These are phyloP conservation scores for Solanum chilense DNA, from an alignment of 257 asterid genomes.

Conservation along the genomic window DNA sequence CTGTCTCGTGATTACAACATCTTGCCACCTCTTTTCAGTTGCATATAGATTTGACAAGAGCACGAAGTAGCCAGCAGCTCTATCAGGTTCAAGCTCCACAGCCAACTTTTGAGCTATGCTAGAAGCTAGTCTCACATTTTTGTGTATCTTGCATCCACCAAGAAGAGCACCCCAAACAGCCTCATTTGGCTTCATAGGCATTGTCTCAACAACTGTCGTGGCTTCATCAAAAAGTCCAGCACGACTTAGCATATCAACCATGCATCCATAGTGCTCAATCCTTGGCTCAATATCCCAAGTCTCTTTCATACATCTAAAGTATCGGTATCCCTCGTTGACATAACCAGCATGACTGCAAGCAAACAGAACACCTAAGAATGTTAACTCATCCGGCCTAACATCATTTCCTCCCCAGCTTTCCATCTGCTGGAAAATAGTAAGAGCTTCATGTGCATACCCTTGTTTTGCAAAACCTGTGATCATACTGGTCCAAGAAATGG, in stretches of 20 bases:
- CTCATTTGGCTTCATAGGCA: conserved; percentile 77
- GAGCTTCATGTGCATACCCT: conserved; percentile 57
- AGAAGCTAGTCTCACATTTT: conserved; percentile 47
- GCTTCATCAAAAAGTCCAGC: conserved; percentile 80
- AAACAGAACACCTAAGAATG: conserved; percentile 56
- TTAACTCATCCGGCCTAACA: conserved; percentile 44
- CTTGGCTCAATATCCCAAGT: conserved; percentile 45
- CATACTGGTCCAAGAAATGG: conserved; percentile 71
- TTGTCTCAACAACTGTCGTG: conserved; percentile 32
- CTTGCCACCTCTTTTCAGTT: conserved; percentile 55
- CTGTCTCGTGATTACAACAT: conserved; percentile 37
- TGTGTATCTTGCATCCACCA: conserved; percentile 65
- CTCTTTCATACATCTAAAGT: conserved; percentile 43
- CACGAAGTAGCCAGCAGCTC: conserved; percentile 52
- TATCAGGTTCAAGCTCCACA: conserved; percentile 30
- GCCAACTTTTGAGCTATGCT: conserved; percentile 34
- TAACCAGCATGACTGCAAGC: conserved; percentile 85
- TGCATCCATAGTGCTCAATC: conserved; percentile 73
- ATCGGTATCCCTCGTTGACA: conserved; percentile 41
- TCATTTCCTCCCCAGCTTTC: conserved; percentile 15
- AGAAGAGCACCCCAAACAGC: conserved; percentile 85
- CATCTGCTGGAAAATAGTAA: conserved; percentile 50
- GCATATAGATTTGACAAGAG: conserved; percentile 62
- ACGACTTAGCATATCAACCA: conserved; percentile 77
- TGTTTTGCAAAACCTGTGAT: conserved; percentile 69